phyloP scores from a whole-genome alignment of 805 yeast genomes.

The Saccharomycopsis lassenensis region DNA sequence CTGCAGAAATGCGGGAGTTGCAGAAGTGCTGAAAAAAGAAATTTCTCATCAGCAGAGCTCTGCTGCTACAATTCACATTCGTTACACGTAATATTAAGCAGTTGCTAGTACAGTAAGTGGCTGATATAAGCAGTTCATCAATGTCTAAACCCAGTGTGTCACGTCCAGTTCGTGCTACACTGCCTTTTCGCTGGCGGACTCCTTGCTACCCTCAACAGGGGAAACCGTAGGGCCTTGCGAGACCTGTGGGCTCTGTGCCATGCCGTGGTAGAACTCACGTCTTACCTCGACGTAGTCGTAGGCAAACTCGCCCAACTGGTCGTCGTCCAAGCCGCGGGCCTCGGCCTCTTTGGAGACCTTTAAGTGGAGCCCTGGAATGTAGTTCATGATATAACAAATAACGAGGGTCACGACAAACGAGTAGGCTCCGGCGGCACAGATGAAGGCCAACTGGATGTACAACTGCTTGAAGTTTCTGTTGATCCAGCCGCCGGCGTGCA shows the following conservation, averaged over 20 bases:
- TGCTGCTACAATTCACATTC: too few species aligned
- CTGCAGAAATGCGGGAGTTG: too few species aligned
- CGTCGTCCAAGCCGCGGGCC: slow-evolving; percentile 86
- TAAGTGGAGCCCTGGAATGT: slow-evolving; percentile 52
- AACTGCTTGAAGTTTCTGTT: slow-evolving; percentile 84
- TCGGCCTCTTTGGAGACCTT: slow-evolving; percentile 81
- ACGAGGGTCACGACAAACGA: slow-evolving; percentile 66
- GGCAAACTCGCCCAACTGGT: slow-evolving; percentile 97
- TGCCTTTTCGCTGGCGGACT: too few species aligned
- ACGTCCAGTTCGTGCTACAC: too few species aligned
- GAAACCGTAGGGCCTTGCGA: too few species aligned
- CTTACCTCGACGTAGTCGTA: slow-evolving; percentile 96
- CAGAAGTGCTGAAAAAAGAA: too few species aligned
- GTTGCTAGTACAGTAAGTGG: too few species aligned
- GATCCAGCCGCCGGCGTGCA: slow-evolving; percentile 86
- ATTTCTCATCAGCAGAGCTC: too few species aligned
- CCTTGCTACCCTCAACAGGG: too few species aligned
- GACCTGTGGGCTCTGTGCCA: not conserved
- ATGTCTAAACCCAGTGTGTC: too few species aligned
- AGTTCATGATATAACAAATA: slow-evolving; percentile 47
- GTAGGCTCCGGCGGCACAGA: slow-evolving; percentile 65
- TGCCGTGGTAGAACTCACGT: slow-evolving; percentile 54
- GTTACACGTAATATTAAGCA: too few species aligned
- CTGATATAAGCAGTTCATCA: too few species aligned
- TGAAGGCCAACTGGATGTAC: slow-evolving; percentile 80